A percentile compares a stretch with the other conserved stretches of the same genome.
These are phyloP conservation scores for Alternaria postmessia DNA, from an alignment of 2,329 filamentous ascomycete genomes.

Conservation along the genomic window DNA sequence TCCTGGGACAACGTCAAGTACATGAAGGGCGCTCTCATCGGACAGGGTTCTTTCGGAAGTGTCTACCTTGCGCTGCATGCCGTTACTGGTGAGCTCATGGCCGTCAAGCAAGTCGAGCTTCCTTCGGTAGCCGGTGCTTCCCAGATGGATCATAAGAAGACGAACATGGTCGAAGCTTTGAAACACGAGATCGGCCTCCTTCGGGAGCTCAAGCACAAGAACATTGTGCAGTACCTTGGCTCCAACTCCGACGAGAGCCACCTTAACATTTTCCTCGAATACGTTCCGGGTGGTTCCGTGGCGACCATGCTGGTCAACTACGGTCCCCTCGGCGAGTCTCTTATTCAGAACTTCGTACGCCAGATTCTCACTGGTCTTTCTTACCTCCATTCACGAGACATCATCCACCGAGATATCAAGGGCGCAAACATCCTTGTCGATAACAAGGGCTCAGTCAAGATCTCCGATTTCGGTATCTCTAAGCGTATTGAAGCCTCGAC, in stretches of 20 bases:
- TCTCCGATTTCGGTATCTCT: slow-evolving; percentile 98
- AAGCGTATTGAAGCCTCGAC: slow-evolving; percentile 96
- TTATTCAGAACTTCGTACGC: slow-evolving; percentile 95
- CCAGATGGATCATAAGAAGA: slow-evolving; percentile 84
- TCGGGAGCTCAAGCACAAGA: slow-evolving; percentile 91
- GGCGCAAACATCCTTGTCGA: slow-evolving; percentile 98
- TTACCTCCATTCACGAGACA: slow-evolving; percentile 92
- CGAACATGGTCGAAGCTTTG: slow-evolving; percentile 96
- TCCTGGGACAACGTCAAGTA: slow-evolving; percentile 98
- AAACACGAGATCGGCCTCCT: slow-evolving; percentile 96
- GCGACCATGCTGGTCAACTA: slow-evolving; percentile 99
- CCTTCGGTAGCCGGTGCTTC: slow-evolving; percentile 79
- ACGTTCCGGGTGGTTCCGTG: slow-evolving; percentile 95
- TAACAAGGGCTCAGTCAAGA: slow-evolving; percentile 99
- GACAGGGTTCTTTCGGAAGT: slow-evolving; percentile 94
- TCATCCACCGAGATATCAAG: slow-evolving; percentile 99
- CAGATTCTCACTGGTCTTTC: slow-evolving; percentile 93
- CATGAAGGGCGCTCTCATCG: slow-evolving; percentile 99
- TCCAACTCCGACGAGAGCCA: slow-evolving; percentile 90
- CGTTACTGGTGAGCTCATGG: slow-evolving; percentile 95
- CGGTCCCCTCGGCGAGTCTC: slow-evolving; percentile 88
- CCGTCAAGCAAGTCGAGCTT: slow-evolving; percentile 96
- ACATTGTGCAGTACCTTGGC: slow-evolving; percentile 97
- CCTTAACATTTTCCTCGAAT: slow-evolving; percentile 99
- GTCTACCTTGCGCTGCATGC: slow-evolving; percentile 96